These are phyloP conservation scores for Citrus inodora DNA, from an alignment of 345 rosid genomes.

Conservation along the genomic window DNA sequence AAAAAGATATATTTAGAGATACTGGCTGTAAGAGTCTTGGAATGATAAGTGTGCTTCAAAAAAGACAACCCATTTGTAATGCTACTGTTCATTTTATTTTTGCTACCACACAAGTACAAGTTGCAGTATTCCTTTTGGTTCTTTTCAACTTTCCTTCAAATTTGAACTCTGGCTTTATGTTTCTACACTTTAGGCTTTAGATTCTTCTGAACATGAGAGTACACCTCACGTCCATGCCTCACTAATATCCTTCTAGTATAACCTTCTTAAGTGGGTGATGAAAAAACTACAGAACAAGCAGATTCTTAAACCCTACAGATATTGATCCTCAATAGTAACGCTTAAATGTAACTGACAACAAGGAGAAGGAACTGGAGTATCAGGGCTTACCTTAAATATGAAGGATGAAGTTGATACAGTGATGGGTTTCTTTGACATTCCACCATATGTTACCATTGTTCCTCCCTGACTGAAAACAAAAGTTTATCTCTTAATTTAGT, in stretches of 20 bases:
- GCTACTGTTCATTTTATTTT: background rate
- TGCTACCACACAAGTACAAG: background rate
- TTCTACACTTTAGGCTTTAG: background rate
- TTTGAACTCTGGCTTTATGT: background rate
- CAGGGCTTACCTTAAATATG: conserved; percentile 60
- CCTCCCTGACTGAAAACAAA: conserved; percentile 59
- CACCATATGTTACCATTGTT: conserved; percentile 91
- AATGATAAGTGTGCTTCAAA: background rate
- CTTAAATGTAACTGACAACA: background rate
- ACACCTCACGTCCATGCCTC: background rate
- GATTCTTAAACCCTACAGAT: background rate
- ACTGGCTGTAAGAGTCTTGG: background rate
- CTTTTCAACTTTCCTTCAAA: background rate
- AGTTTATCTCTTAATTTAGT: background rate
- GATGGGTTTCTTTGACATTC: conserved; percentile 89
- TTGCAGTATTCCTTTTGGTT: background rate
- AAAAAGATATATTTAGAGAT: background rate
- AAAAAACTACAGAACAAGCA: background rate
- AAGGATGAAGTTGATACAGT: conserved; percentile 74
- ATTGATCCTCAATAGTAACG: background rate
- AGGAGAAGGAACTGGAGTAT: background rate
- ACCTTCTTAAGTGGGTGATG: background rate
- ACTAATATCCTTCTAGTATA: background rate
- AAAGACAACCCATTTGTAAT: background rate
- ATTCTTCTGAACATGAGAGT: background rate